Conservation (phyloP, 257 asterid genomes). For the Scutellaria baicalensis region DNA sequence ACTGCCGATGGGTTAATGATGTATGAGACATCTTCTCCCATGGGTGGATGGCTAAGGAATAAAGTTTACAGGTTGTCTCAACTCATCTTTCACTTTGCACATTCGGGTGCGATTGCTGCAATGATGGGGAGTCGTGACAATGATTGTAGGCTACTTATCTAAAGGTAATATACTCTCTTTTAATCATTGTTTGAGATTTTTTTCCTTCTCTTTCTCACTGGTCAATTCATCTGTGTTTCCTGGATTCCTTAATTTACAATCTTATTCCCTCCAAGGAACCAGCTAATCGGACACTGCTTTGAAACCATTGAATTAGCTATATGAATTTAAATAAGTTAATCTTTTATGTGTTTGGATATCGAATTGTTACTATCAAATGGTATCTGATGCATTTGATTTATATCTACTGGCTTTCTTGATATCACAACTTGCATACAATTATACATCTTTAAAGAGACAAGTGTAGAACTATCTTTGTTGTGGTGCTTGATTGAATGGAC, state of each 20-base stretch:
- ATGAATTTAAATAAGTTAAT: background rate
- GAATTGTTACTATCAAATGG: background rate
- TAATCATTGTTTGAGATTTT: slow-evolving; percentile 20
- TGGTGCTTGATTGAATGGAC: background rate
- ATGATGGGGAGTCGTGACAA: slow-evolving; percentile 16
- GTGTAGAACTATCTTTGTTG: background rate
- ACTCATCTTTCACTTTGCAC: slow-evolving; percentile 24
- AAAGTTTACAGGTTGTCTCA: slow-evolving; percentile 14
- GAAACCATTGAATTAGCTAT: background rate
- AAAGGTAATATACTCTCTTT: slow-evolving; percentile 14
- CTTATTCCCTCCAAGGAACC: slow-evolving; percentile 14
- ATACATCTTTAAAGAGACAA: background rate
- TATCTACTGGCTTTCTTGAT: background rate
- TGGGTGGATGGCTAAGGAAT: slow-evolving; percentile 22
- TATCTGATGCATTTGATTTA: background rate
- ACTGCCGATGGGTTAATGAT: background rate
- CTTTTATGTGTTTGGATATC: background rate
- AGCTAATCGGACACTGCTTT: background rate
- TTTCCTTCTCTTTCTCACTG: background rate
- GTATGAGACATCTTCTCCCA: slow-evolving; percentile 7
- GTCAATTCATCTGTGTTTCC: slow-evolving; percentile 15
- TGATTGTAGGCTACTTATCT: slow-evolving; percentile 16
- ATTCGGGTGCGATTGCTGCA: slow-evolving; percentile 17
- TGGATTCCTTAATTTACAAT: slow-evolving; percentile 13
- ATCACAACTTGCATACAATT: background rate